These are phyloP conservation scores for Cucurbitaria berberidis DNA, from an alignment of 2,329 filamentous ascomycete species.

Conservation along the genomic window DNA sequence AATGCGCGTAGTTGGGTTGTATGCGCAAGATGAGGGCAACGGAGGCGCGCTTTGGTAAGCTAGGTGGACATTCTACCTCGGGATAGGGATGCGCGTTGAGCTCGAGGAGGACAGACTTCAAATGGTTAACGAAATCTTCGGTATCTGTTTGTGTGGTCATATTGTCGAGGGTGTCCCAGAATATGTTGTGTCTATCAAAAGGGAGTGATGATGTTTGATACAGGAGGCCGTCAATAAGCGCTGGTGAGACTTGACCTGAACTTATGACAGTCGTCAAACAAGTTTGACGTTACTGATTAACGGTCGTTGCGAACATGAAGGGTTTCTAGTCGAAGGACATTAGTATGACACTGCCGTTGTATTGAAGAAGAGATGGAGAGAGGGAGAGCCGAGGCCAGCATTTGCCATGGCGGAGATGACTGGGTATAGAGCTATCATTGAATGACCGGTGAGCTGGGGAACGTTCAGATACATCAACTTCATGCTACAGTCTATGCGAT, in stretches of 20 bases:
- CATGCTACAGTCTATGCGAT: not conserved
- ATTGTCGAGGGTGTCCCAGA: not conserved
- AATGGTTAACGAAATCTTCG: slow-evolving; percentile 47
- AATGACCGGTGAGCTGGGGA: not conserved
- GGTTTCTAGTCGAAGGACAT: not conserved
- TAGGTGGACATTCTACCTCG: slow-evolving; percentile 56
- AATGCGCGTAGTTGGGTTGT: slow-evolving; percentile 63
- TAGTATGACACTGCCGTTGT: not conserved
- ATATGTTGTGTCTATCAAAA: not conserved
- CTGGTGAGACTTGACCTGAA: not conserved
- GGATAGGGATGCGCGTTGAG: slow-evolving; percentile 57
- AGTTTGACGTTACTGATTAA: not conserved
- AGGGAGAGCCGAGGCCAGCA: slow-evolving; percentile 10
- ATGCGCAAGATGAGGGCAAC: slow-evolving; percentile 70
- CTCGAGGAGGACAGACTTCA: slow-evolving; percentile 51
- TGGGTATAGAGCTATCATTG: slow-evolving; percentile 1
- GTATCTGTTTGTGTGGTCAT: slow-evolving; percentile 28
- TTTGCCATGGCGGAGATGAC: slow-evolving; percentile 3
- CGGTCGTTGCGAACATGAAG: not conserved
- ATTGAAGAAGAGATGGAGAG: not conserved
- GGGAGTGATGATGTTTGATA: not conserved
- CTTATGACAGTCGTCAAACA: not conserved
- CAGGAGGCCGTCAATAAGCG: not conserved
- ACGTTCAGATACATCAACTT: not conserved
- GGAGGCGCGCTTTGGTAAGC: slow-evolving; percentile 65